These are phyloP conservation scores for Cytospora piceae DNA, from an alignment of 2,329 filamentous ascomycete genomes.

Conservation along the genomic window DNA sequence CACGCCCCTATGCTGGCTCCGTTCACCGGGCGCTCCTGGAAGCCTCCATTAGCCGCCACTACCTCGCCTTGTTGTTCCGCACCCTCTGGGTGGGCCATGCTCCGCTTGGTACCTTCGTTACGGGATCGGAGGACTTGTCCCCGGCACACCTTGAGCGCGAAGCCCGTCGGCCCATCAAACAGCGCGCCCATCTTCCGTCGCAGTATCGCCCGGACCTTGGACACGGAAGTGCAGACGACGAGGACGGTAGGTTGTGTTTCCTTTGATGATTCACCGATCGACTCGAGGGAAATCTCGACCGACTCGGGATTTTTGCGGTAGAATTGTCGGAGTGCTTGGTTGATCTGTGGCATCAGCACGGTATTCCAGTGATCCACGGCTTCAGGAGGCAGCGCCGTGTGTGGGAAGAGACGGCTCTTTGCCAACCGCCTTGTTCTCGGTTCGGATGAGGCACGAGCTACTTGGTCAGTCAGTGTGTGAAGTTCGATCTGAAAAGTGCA, in stretches of 20 bases:
- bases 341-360: conserved; percentile 72
- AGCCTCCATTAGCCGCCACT: conserved; percentile 68
- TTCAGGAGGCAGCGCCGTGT: conserved; percentile 60
- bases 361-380: conserved; percentile 73
- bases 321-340: conserved; percentile 70
- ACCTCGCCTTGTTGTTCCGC: conserved; percentile 43
- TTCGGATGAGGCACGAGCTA: conserved; percentile 28
- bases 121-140: conserved; percentile 69
- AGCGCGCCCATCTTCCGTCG: conserved; percentile 67
- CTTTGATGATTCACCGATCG: conserved; percentile 69
- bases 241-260: conserved; percentile 73
- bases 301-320: conserved; percentile 76
- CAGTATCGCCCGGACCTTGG: conserved; percentile 71
- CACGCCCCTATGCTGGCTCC: conserved; percentile 94
- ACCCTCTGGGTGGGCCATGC: conserved; percentile 41
- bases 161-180: conserved; percentile 66
- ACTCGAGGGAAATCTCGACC: conserved; percentile 76
- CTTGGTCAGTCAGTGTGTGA: conserved; percentile 12
- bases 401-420: conserved; percentile 63
- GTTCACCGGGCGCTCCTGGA: conserved; percentile 77
- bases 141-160: conserved; percentile 71
- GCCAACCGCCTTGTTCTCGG: conserved; percentile 33
- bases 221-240: conserved; percentile 75
- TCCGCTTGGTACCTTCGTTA: conserved; percentile 45
- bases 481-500: background rate